Conservation (phyloP, 1,284 basidiomycete genomes). For the Cutaneotrichosporon sp. region DNA sequence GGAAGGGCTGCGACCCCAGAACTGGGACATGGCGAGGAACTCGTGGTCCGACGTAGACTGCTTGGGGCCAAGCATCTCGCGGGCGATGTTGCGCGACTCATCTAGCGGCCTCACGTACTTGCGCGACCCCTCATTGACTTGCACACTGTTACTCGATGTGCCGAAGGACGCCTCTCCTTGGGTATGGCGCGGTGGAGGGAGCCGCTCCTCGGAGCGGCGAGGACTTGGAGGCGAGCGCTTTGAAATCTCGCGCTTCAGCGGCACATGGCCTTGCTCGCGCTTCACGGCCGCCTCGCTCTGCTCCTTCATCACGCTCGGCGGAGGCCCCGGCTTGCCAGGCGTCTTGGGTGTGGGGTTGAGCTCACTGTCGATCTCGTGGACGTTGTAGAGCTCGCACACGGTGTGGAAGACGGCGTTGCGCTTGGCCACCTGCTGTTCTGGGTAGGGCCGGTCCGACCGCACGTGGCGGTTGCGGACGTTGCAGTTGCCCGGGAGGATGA, state of each 20-base stretch:
- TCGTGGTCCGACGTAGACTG: background rate
- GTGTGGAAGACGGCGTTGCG: constrained; percentile 24
- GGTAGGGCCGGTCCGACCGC: constrained; percentile 1
- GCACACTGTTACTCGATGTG: background rate
- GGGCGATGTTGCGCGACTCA: background rate
- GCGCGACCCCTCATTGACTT: background rate
- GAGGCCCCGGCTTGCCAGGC: constrained; percentile 12
- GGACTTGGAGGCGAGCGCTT: background rate
- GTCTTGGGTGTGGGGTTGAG: constrained; percentile 25
- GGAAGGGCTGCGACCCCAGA: background rate
- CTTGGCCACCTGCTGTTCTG: constrained; percentile 28
- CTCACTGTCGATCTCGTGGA: constrained; percentile 28
- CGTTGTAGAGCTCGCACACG: constrained; percentile 20
- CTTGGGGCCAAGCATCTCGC: background rate
- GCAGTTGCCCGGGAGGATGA: constrained; percentile 19
- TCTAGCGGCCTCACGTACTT: background rate
- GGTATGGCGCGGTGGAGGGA: background rate
- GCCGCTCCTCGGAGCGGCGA: background rate
- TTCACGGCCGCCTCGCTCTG: background rate
- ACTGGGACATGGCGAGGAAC: background rate
- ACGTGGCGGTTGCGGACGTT: constrained; percentile 9
- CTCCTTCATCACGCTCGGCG: constrained; percentile 2
- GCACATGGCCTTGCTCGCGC: too few relatives aligned
- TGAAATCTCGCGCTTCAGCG: too few relatives aligned
- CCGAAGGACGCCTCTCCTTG: background rate